A percentile compares a stretch with the other conserved stretches of the same genome.
Conservation (phyloP, 2,329 filamentous ascomycete species). For the Diplocarpon mali region DNA sequence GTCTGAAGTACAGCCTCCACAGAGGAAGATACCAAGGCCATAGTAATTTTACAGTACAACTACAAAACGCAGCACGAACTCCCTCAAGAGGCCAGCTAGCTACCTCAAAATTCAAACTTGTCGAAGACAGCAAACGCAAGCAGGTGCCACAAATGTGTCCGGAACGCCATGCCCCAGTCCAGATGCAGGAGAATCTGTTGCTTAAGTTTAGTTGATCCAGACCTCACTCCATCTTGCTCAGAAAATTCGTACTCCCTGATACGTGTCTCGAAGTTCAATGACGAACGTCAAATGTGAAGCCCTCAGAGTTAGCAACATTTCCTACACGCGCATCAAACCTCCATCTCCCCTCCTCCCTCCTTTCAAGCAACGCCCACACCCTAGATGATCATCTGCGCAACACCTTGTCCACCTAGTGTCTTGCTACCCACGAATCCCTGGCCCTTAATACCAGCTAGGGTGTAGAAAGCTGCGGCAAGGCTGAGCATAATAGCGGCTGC, state of each 20-base stretch:
- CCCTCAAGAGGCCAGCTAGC: no score
- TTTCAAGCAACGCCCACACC: neutral
- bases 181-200: neutral
- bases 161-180: neutral
- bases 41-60: neutral
- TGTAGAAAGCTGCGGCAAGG: constrained; percentile 70
- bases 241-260: no score
- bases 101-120: neutral
- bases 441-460: constrained; percentile 66
- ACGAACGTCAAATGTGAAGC: no score
- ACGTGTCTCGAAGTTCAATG: no score
- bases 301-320: no score
- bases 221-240: no score
- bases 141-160: no score
- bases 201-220: neutral
- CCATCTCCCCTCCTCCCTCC: neutral
- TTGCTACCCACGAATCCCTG: constrained; percentile 88
- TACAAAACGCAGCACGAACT: neutral
- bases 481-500: constrained; percentile 75
- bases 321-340: neutral
- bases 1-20: neutral
- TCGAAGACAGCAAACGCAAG: neutral
- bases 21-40: neutral
- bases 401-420: constrained; percentile 84
- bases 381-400: constrained; percentile 97